A percentile compares a stretch with the other conserved stretches of the same genome.
Evolutionary conservation across 176 grass and related monocot species (phyloP).

Genomic region (Ensete glaucum): DNA sequence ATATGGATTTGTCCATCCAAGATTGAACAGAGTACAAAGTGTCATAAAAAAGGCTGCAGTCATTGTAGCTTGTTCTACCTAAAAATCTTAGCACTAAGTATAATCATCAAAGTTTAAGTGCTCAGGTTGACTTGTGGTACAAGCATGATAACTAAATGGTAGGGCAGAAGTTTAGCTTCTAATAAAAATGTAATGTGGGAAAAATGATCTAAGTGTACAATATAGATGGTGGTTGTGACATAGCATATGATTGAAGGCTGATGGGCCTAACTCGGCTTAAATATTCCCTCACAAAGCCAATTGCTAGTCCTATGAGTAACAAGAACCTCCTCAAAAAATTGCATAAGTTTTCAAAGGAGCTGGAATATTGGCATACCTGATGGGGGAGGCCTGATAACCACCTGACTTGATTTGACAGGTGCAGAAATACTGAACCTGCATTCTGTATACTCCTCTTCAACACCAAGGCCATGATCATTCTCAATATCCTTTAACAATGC

Average conservation of each 20-base stretch:
- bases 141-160: too few species aligned
- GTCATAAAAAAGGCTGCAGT: neutral
- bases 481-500: conserved; percentile 32
- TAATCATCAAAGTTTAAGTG: too few species aligned
- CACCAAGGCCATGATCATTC: conserved; percentile 13
- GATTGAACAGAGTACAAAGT: neutral
- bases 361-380: conserved; percentile 27
- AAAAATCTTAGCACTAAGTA: too few species aligned
- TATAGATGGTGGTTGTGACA: neutral
- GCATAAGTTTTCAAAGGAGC: neutral
- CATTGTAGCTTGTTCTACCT: neutral
- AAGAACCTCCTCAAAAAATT: too few species aligned
- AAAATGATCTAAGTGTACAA: neutral
- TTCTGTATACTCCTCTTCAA: conserved; percentile 16
- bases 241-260: too few species aligned
- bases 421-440: conserved; percentile 23
- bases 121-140: too few species aligned
- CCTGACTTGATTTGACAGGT: conserved; percentile 20
- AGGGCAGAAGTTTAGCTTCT: neutral
- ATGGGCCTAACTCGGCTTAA: too few species aligned
- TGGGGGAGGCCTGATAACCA: conserved; percentile 34
- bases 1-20: neutral
- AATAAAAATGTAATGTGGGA: neutral
- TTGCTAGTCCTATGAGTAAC: too few species aligned
- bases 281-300: too few species aligned